phyloP scores from a whole-genome alignment of 352 stramenopile species.

The Detonula confervacea region DNA sequence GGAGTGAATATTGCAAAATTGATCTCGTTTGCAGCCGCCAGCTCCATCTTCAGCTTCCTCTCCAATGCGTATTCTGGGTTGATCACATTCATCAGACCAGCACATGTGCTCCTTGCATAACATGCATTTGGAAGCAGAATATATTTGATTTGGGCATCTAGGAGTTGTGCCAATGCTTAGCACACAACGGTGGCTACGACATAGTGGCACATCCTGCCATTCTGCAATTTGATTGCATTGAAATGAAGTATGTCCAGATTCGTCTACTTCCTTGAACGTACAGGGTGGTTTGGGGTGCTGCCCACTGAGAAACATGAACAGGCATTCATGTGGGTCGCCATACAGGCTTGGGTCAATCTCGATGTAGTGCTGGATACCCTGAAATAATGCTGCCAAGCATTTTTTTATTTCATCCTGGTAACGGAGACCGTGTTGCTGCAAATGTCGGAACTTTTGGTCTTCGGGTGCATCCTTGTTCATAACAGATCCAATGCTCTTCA shows the following conservation, averaged over 20 bases:
- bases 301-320: slow-evolving; percentile 39
- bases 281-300: slow-evolving; percentile 36
- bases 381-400: slow-evolving; percentile 17
- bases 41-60: slow-evolving; percentile 1
- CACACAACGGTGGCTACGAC: slow-evolving; percentile 30
- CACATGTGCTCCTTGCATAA: slow-evolving; percentile 32
- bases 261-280: slow-evolving; percentile 11
- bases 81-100: slow-evolving; percentile 22
- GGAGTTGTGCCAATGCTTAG: neutral
- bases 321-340: slow-evolving; percentile 29
- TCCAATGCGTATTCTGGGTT: slow-evolving; percentile 17
- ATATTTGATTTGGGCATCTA: slow-evolving; percentile 26
- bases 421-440: slow-evolving; percentile 17
- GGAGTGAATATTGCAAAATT: slow-evolving; percentile 24
- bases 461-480: slow-evolving; percentile 35
- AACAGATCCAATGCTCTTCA: slow-evolving; percentile 27
- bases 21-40: neutral
- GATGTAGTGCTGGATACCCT: slow-evolving; percentile 44
- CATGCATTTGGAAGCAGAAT: slow-evolving; percentile 2
- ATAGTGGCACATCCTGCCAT: slow-evolving; percentile 32
- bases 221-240: slow-evolving; percentile 37
- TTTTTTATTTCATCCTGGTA: slow-evolving; percentile 14
- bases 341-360: slow-evolving; percentile 21
- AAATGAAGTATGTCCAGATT: slow-evolving; percentile 2
- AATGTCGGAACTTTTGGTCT: slow-evolving; percentile 26